Percentiles rank a stretch among this genome's conserved stretches.
Conservation (phyloP, 2,329 filamentous ascomycete species). For the Aspergillus vadensis region DNA sequence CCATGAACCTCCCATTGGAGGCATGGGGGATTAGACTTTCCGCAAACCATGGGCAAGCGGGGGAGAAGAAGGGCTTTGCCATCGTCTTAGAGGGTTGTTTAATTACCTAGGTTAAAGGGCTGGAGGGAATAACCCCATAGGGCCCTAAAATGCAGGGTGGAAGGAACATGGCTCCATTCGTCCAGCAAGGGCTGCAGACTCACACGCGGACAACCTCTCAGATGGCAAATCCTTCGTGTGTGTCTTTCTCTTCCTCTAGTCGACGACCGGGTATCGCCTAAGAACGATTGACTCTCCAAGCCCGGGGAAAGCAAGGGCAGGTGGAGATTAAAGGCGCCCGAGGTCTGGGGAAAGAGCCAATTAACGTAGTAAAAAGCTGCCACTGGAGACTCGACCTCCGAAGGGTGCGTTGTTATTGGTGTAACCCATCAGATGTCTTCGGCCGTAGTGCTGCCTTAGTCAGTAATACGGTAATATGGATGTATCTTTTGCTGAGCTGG, state of each 20-base stretch:
- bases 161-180: slow-evolving; percentile 1
- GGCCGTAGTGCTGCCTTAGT: no score
- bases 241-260: background rate
- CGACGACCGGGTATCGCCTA: background rate
- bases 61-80: background rate
- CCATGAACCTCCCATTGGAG: background rate
- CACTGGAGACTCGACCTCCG: background rate
- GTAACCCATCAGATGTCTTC: no score
- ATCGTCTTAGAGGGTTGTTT: background rate
- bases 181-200: background rate
- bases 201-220: background rate
- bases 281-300: slow-evolving; percentile 7
- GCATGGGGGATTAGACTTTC: background rate
- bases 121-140: background rate
- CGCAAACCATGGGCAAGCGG: background rate
- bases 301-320: slow-evolving; percentile 5
- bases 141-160: slow-evolving; percentile 1
- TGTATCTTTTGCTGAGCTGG: no score
- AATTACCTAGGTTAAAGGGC: background rate
- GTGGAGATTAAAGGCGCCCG: slow-evolving; percentile 3
- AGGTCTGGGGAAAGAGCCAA: slow-evolving; percentile 5
- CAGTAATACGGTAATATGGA: background rate
- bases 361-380: background rate
- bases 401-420: background rate
- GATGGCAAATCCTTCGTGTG: background rate